Percentiles rank a stretch among this genome's conserved stretches.
These are phyloP conservation scores for Pyrenochaeta sp. DNA, from an alignment of 2,329 filamentous ascomycete genomes.

Conservation along the genomic window DNA sequence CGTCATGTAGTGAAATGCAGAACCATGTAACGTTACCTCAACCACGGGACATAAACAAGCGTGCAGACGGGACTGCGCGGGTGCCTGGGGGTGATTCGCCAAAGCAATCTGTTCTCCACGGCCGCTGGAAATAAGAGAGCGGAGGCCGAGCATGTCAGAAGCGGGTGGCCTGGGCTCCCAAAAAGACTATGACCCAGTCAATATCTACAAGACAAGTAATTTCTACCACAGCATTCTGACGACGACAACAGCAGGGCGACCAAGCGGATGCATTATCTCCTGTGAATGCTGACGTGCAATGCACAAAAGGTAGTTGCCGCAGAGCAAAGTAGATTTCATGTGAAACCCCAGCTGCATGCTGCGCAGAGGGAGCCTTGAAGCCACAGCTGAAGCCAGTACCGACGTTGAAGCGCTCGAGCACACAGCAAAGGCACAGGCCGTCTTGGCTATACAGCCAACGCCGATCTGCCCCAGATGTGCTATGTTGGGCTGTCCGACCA, in stretches of 20 bases:
- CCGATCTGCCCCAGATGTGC: too few relatives aligned
- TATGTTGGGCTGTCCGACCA: not conserved
- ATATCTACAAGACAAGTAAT: not conserved
- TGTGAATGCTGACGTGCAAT: too few relatives aligned
- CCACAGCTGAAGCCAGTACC: too few relatives aligned
- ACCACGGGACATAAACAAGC: not conserved
- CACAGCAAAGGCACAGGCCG: too few relatives aligned
- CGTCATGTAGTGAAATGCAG: not conserved
- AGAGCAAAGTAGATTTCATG: too few relatives aligned
- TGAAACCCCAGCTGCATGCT: too few relatives aligned
- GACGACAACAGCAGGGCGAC: too few relatives aligned
- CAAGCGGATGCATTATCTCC: not conserved
- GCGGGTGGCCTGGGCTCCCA: constrained; percentile 4
- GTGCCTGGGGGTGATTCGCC: constrained; percentile 15
- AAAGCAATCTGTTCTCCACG: not conserved
- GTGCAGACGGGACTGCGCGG: constrained; percentile 5
- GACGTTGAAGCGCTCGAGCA: too few relatives aligned
- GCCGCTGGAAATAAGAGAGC: constrained; percentile 14
- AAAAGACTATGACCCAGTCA: not conserved
- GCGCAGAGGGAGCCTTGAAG: too few relatives aligned
- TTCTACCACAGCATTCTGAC: not conserved
- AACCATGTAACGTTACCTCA: constrained; percentile 24
- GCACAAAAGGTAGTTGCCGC: too few relatives aligned
- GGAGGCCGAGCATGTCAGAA: constrained; percentile 10
- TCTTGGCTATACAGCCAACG: too few relatives aligned